Percentiles rank a stretch among this genome's conserved stretches.
Evolutionary conservation across 257 asterid genomes (phyloP).

Genomic region (Solanum medicagineum): DNA sequence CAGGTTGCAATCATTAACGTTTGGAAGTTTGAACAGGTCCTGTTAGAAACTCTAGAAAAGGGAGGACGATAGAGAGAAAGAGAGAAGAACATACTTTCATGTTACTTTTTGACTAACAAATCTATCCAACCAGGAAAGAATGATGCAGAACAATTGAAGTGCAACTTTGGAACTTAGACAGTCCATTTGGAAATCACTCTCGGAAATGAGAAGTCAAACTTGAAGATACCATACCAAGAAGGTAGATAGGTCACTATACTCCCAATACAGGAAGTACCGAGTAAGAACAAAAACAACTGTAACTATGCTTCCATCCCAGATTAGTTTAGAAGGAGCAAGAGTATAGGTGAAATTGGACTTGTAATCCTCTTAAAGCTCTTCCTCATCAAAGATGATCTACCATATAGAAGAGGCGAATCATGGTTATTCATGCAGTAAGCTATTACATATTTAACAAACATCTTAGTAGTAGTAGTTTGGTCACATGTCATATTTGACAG

Average conservation of each 20-base stretch:
- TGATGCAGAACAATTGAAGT: neutral
- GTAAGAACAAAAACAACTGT: neutral
- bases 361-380: neutral
- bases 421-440: neutral
- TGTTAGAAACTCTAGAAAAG: too few species aligned
- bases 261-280: neutral
- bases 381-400: neutral
- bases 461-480: neutral
- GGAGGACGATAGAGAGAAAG: neutral
- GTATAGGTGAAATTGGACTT: neutral
- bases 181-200: neutral
- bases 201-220: neutral
- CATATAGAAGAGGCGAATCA: neutral
- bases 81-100: neutral
- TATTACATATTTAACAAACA: neutral
- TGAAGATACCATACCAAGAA: neutral
- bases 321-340: neutral
- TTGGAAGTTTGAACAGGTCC: neutral
- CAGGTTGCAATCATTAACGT: neutral
- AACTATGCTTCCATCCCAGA: neutral
- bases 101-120: neutral
- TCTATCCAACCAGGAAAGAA: neutral
- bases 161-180: neutral
- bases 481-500: neutral
- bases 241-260: neutral